These are phyloP conservation scores for Apiospora kogelbergensis DNA, from an alignment of 2,329 filamentous ascomycete genomes.

Conservation along the genomic window DNA sequence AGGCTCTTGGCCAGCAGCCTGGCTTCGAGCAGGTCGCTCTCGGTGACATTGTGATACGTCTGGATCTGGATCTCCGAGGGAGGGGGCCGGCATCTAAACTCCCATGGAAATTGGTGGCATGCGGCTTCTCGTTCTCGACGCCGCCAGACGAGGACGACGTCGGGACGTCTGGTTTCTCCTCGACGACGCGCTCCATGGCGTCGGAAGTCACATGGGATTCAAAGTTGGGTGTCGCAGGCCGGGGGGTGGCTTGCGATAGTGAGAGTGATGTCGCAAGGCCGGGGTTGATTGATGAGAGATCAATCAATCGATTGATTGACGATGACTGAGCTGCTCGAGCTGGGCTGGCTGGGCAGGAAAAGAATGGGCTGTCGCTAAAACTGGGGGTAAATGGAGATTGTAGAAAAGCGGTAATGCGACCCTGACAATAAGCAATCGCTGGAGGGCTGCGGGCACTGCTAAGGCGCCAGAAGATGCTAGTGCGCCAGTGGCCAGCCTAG, in stretches of 20 bases:
- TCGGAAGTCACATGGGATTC: not conserved
- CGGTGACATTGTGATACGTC: slow-evolving; percentile 24
- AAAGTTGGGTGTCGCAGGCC: not conserved
- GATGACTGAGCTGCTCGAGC: not conserved
- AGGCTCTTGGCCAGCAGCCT: slow-evolving; percentile 21
- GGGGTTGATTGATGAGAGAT: not conserved
- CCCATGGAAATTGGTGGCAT: not conserved
- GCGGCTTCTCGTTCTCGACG: slow-evolving; percentile 3
- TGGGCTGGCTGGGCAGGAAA: not conserved
- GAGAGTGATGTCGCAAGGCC: not conserved
- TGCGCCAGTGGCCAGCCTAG: too few species aligned
- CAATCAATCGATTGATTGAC: not conserved
- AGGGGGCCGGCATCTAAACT: not conserved
- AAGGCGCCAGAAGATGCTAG: too few species aligned
- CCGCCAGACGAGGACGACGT: not conserved
- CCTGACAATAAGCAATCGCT: not conserved
- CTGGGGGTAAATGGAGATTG: slow-evolving; percentile 6
- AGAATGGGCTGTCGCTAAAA: slow-evolving; percentile 7
- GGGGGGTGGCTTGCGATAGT: not conserved
- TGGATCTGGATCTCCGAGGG: not conserved
- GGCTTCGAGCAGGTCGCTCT: slow-evolving; percentile 24
- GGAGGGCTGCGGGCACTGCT: not conserved
- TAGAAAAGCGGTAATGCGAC: slow-evolving; percentile 1
- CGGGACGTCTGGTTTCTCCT: not conserved
- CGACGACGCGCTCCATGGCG: slow-evolving; percentile 3